These are phyloP conservation scores for Colletotrichum lindemuthianum DNA, from an alignment of 2,329 filamentous ascomycete genomes.

Conservation along the genomic window DNA sequence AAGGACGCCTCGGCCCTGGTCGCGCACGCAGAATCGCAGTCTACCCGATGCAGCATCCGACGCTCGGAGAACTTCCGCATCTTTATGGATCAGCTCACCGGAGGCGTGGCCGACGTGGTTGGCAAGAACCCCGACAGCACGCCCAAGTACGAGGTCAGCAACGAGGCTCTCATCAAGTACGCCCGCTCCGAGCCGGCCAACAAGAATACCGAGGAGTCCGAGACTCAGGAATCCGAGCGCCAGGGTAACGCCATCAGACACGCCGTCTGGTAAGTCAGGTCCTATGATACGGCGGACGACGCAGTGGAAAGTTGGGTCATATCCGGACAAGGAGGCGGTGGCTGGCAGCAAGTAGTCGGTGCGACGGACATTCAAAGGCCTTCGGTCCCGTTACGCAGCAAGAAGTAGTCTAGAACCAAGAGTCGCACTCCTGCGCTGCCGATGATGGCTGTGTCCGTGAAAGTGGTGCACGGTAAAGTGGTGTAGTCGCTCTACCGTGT, in stretches of 20 bases:
- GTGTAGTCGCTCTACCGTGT: neutral
- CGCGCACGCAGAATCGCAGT: constrained; percentile 59
- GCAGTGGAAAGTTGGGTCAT: too few species aligned
- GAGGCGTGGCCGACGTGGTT: constrained; percentile 48
- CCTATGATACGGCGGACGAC: neutral
- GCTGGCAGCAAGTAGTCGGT: too few species aligned
- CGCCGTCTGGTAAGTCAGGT: constrained; percentile 22
- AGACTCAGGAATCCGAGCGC: constrained; percentile 10
- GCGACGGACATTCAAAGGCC: too few species aligned
- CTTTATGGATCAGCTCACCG: constrained; percentile 52
- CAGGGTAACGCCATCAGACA: constrained; percentile 13
- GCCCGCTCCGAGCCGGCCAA: constrained; percentile 11
- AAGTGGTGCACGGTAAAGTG: neutral
- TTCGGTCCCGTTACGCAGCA: too few species aligned
- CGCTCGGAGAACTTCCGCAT: constrained; percentile 50
- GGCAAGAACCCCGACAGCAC: constrained; percentile 48
- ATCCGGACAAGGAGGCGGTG: too few species aligned
- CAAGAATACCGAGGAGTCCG: constrained; percentile 8
- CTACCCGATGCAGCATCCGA: constrained; percentile 54
- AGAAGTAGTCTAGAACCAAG: too few species aligned
- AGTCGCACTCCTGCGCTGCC: neutral
- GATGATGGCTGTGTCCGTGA: neutral
- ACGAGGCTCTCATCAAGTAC: constrained; percentile 33
- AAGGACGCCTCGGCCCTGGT: constrained; percentile 53
- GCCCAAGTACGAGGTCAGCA: constrained; percentile 44